Percentiles rank a stretch among this genome's conserved stretches.
phyloP scores from a whole-genome alignment of 2,329 filamentous ascomycete genomes.

The Fusarium nematophilum region DNA sequence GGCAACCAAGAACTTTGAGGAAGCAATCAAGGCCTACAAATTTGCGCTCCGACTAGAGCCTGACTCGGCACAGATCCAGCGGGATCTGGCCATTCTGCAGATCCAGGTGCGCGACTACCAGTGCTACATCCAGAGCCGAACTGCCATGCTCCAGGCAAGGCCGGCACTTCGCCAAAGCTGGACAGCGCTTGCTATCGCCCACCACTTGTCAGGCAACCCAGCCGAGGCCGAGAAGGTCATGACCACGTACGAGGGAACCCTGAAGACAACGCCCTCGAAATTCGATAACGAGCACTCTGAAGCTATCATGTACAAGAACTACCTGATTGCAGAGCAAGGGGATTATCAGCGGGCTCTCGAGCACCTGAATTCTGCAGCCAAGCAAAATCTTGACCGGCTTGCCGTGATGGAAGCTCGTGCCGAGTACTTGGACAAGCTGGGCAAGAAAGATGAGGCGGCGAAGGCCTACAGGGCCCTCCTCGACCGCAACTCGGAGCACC shows the following conservation, averaged over 20 bases:
- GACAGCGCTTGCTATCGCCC: conserved; percentile 95
- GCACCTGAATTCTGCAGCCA: conserved; percentile 82
- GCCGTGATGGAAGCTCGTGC: conserved; percentile 88
- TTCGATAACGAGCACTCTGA: conserved; percentile 93
- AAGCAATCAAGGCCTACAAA: conserved; percentile 99
- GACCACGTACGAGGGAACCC: conserved; percentile 90
- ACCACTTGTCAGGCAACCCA: conserved; percentile 89
- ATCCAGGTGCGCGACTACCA: conserved; percentile 96
- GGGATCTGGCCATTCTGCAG: conserved; percentile 92
- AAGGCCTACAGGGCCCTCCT: conserved; percentile 84
- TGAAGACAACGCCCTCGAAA: conserved; percentile 82
- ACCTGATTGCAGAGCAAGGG: conserved; percentile 89
- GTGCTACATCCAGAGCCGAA: conserved; percentile 91
- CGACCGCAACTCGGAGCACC: conserved; percentile 88
- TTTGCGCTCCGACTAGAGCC: conserved; percentile 93
- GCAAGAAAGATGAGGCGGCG: conserved; percentile 80
- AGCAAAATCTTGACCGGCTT: conserved; percentile 83
- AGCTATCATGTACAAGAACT: conserved; percentile 94
- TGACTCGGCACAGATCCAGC: conserved; percentile 92
- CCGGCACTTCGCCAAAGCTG: conserved; percentile 90
- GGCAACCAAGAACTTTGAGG: conserved; percentile 96
- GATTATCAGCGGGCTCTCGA: conserved; percentile 85
- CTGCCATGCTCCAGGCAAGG: conserved; percentile 85
- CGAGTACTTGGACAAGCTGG: conserved; percentile 83
- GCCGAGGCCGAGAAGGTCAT: conserved; percentile 90